Percentiles rank a stretch among this genome's conserved stretches.
phyloP scores from a whole-genome alignment of 2,329 filamentous ascomycete genomes.

The Aureobasidium sp. region DNA sequence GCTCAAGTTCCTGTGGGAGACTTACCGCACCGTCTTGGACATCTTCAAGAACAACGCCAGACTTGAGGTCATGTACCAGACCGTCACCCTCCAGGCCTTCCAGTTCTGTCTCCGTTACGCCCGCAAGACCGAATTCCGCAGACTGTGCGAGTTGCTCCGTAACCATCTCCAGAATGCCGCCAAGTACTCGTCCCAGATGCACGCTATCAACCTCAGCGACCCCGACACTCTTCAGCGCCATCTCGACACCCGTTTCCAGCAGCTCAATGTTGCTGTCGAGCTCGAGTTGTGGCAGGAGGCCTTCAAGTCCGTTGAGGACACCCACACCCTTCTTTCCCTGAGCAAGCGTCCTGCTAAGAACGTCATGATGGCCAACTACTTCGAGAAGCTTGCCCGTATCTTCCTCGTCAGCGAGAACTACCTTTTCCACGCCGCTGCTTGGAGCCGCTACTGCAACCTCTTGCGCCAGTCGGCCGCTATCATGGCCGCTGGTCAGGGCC shows the following conservation, averaged over 20 bases:
- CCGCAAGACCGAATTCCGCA: conserved; percentile 97
- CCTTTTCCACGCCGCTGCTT: conserved; percentile 95
- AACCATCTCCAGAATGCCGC: conserved; percentile 98
- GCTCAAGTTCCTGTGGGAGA: conserved; percentile 99
- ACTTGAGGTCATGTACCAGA: conserved; percentile 96
- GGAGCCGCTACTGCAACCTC: conserved; percentile 95
- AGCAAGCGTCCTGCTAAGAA: conserved; percentile 99
- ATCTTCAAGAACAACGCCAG: conserved; percentile 99
- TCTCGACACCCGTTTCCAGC: conserved; percentile 95
- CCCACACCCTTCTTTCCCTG: conserved; percentile 91
- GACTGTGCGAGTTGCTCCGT: conserved; percentile 93
- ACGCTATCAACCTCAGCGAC: conserved; percentile 97
- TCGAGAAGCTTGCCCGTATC: conserved; percentile 97
- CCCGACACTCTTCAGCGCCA: conserved; percentile 96
- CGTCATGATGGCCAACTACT: conserved; percentile 99
- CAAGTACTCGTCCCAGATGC: conserved; percentile 99
- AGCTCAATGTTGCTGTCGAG: conserved; percentile 96
- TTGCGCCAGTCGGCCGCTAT: conserved; percentile 82
- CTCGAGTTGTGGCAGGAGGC: conserved; percentile 98
- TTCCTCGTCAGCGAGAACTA: conserved; percentile 99
- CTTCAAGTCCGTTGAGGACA: conserved; percentile 98
- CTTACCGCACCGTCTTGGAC: conserved; percentile 94
- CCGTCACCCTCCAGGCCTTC: conserved; percentile 95
- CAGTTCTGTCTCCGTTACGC: conserved; percentile 98
- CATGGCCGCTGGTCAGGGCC: conserved; percentile 75